Evolutionary conservation across 140 eudicot species (phyloP), one percentile per base, ranked within the genome.

Genomic region (Ambrosia hybrid): DNA sequence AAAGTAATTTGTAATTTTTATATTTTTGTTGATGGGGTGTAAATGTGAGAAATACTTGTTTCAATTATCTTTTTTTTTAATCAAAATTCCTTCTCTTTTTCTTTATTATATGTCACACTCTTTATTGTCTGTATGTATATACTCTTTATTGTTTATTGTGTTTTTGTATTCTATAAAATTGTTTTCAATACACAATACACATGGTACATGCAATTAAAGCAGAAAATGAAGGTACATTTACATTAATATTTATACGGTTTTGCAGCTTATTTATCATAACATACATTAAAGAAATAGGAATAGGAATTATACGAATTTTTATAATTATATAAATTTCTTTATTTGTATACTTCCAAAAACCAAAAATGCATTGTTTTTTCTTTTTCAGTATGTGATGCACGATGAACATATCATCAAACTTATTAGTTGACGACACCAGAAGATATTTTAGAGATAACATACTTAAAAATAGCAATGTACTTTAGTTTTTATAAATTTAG

Each of bases 1-100:
- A 62, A 57, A 62, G 72, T 71, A 79, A 77, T 70, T 70, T 79
- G 83, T 76, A 74, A 49, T 78, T 73, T 56, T 56, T 57, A 17
- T 76, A 53, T 67, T 80, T 80, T 83, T 65, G 57, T 83, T 71
- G 21, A 73, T 75, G 83, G 85, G 81, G 80, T 86, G 91, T 83
- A 86, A 81, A 83, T 78, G 76, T 83, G 78, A 79, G 81, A 70
- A 74, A 76, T 80, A 76, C 75, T 77, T 73, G 66, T 76, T 80
- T 79, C 59, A 56, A 52, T 80, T 73, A 51, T 68, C 75, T 65
- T 63, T 77, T 36, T 68, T 57, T 57, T 21, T 21, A 21, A 36
- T 38, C 7, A 55, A 5, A 48, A 71, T 49, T 49, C 33, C 11
- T 51, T 68, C 21, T 66, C 60, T 9, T 45, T 67, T 53, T 36